Percentiles rank a stretch among this genome's conserved stretches.
Conservation (phyloP, 257 asterid genomes). For the Capsicum pubescens region DNA sequence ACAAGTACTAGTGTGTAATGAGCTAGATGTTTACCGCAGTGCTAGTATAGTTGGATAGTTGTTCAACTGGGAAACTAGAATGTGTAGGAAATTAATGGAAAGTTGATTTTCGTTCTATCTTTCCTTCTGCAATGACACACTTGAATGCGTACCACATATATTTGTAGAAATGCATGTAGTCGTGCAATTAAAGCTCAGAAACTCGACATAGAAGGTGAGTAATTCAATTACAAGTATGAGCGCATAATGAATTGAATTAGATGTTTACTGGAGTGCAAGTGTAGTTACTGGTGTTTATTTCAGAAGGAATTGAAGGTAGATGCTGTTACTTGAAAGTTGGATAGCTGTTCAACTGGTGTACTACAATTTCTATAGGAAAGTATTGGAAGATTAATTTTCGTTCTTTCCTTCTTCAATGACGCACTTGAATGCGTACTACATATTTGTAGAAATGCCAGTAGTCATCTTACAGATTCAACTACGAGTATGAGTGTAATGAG, state of each 20-base stretch:
- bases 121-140: background rate
- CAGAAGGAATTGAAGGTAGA: conserved; percentile 3
- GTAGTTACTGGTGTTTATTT: background rate
- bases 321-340: conserved; percentile 17
- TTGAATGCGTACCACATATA: background rate
- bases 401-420: conserved; percentile 2
- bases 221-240: background rate
- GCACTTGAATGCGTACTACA: background rate
- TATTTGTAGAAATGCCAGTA: conserved; percentile 24
- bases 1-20: background rate
- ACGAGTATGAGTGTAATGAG: background rate
- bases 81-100: too few species aligned
- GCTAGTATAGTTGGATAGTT: background rate
- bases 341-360: conserved; percentile 2
- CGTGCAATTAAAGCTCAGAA: background rate
- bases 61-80: background rate
- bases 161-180: conserved; percentile 23
- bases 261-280: conserved; percentile 3
- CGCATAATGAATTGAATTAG: background rate
- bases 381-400: background rate
- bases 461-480: background rate
- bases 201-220: background rate
- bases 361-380: background rate
- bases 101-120: background rate
- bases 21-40: background rate